Conservation (phyloP, 306 rosid species). For the Quercus ilex region DNA sequence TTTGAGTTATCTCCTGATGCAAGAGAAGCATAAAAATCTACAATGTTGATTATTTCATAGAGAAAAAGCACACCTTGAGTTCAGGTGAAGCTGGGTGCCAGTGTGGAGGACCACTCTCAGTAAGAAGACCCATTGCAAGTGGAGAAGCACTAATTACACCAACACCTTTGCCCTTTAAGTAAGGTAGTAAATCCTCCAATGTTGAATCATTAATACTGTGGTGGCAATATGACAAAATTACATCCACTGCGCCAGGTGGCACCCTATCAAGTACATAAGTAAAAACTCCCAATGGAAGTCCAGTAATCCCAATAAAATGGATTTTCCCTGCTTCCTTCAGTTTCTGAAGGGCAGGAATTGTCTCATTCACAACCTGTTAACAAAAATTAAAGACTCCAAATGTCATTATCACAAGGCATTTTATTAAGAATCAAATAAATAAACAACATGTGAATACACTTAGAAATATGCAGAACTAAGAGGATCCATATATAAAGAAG, state of each 20-base stretch:
- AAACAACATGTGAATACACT: neutral
- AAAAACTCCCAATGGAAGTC: constrained; percentile 73
- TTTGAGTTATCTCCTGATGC: neutral
- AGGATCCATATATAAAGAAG: neutral
- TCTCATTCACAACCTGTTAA: constrained; percentile 72
- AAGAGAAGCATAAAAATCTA: constrained; percentile 5
- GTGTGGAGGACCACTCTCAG: constrained; percentile 82
- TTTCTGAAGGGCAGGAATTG: constrained; percentile 79
- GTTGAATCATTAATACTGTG: constrained; percentile 65
- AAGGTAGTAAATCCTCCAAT: constrained; percentile 77
- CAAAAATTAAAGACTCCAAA: constrained; percentile 10
- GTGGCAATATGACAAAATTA: constrained; percentile 83
- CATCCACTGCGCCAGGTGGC: constrained; percentile 76
- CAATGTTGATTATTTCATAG: neutral
- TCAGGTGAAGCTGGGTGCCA: constrained; percentile 94
- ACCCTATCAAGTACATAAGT: constrained; percentile 84
- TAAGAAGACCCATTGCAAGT: constrained; percentile 91
- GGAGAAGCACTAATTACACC: constrained; percentile 90
- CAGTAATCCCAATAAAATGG: constrained; percentile 84
- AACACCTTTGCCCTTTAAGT: constrained; percentile 80
- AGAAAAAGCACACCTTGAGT: constrained; percentile 57
- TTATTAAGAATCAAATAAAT: neutral
- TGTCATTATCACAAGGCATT: neutral
- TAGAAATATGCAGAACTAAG: neutral
- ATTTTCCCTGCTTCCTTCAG: constrained; percentile 80